Percentiles rank a stretch among this genome's conserved stretches.
phyloP scores from a whole-genome alignment of 495 filamentous ascomycete species.

The Trichoderma parareesei region DNA sequence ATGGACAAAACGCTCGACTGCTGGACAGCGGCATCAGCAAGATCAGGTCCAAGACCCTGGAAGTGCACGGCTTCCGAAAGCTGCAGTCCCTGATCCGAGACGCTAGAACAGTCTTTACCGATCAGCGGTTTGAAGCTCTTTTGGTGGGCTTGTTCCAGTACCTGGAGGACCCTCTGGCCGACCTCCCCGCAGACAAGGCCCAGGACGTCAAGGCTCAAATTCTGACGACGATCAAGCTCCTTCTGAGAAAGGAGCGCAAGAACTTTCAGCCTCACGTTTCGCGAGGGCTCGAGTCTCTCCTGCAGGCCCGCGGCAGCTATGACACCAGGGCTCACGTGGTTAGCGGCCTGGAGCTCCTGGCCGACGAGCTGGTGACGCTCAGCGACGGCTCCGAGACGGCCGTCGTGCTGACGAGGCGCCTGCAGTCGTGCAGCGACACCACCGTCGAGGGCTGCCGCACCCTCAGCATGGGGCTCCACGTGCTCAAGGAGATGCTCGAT shows the following conservation, averaged over 20 bases:
- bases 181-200: constrained; percentile 44
- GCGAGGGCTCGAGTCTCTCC: constrained; percentile 56
- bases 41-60: constrained; percentile 61
- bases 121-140: constrained; percentile 65
- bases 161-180: constrained; percentile 49
- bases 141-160: constrained; percentile 66
- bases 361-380: constrained; percentile 42
- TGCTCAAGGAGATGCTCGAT: constrained; percentile 46
- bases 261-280: constrained; percentile 58
- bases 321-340: constrained; percentile 46
- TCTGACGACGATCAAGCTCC: constrained; percentile 67
- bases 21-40: constrained; percentile 71
- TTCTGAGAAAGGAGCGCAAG: constrained; percentile 59
- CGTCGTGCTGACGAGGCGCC: constrained; percentile 35
- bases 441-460: constrained; percentile 28
- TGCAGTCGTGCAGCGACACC: constrained; percentile 28
- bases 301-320: constrained; percentile 56
- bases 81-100: constrained; percentile 72
- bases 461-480: constrained; percentile 53
- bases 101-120: constrained; percentile 46
- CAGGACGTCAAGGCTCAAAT: constrained; percentile 79
- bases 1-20: constrained; percentile 45
- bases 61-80: constrained; percentile 83
- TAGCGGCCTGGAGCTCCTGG: constrained; percentile 45
- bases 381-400: constrained; percentile 42